Evolutionary conservation across 225 moss, liverwort and hornwort species (phyloP).

Genomic region (Rhytidiadelphus loreus): DNA sequence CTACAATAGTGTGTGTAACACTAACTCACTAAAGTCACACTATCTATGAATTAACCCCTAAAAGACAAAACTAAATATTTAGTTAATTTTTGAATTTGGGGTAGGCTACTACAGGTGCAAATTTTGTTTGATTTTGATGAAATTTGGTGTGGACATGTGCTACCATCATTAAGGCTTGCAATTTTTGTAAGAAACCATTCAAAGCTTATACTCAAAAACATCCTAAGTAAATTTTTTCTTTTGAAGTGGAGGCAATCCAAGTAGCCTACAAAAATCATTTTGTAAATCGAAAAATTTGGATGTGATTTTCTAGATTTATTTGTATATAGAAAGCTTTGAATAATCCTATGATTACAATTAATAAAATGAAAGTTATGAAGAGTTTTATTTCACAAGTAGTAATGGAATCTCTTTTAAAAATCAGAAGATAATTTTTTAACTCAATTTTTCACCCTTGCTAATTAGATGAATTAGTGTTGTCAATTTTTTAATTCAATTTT

Average conservation of each 20-base stretch:
- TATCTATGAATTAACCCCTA: background rate
- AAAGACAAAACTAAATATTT: background rate
- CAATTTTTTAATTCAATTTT: background rate
- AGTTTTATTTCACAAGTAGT: rapidly evolving
- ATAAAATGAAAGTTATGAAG: rapidly evolving
- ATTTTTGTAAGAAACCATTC: background rate
- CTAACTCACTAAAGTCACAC: background rate
- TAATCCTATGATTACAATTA: background rate
- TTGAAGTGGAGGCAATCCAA: rapidly evolving
- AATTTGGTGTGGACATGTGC: rapidly evolving
- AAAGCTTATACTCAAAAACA: rapidly evolving
- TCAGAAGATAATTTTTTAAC: background rate
- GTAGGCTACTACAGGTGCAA: rapidly evolving
- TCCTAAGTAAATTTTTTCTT: rapidly evolving
- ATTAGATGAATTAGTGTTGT: too few species aligned
- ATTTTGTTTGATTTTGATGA: background rate
- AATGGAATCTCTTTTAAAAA: background rate
- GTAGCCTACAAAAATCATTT: rapidly evolving
- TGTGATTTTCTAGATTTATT: rapidly evolving
- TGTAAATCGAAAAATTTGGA: background rate
- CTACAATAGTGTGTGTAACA: rapidly evolving
- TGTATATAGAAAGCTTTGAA: rapidly evolving
- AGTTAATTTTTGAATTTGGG: rapidly evolving
- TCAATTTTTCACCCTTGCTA: too few species aligned
- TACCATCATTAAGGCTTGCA: background rate